These are phyloP conservation scores for Aspergillus quadrilineatus DNA, from an alignment of 2,329 filamentous ascomycete genomes.

Conservation along the genomic window DNA sequence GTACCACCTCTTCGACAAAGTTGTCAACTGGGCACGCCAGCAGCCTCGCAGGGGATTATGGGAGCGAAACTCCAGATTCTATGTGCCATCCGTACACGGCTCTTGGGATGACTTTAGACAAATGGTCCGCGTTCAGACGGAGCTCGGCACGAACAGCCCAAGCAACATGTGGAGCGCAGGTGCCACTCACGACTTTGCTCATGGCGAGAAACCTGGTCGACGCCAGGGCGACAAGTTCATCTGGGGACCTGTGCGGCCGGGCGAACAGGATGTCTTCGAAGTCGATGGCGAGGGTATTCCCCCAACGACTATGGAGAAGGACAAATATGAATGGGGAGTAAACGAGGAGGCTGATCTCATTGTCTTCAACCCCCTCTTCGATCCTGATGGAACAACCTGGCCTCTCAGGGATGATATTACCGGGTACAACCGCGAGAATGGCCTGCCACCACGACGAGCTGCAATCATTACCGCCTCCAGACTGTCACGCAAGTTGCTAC, in stretches of 20 bases:
- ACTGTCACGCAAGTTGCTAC: conserved; percentile 74
- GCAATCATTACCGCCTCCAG: conserved; percentile 87
- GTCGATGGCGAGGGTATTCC: conserved; percentile 71
- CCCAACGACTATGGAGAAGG: conserved; percentile 70
- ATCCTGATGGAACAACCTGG: conserved; percentile 86
- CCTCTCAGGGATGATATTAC: conserved; percentile 78
- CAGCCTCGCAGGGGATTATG: conserved; percentile 79
- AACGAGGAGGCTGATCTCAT: conserved; percentile 90
- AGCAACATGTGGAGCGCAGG: conserved; percentile 66
- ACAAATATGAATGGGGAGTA: conserved; percentile 82
- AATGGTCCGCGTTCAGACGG: conserved; percentile 72
- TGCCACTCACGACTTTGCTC: conserved; percentile 21
- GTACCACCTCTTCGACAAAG: conserved; percentile 73
- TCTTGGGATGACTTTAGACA: conserved; percentile 77
- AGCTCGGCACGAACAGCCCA: conserved; percentile 64
- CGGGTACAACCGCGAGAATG: conserved; percentile 68
- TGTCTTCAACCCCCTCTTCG: conserved; percentile 86
- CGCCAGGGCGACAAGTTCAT: conserved; percentile 61
- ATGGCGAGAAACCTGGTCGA: conserved; percentile 27
- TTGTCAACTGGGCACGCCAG: conserved; percentile 66
- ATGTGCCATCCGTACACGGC: conserved; percentile 72
- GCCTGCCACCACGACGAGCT: conserved; percentile 68
- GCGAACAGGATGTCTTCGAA: conserved; percentile 68
- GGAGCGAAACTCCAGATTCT: conserved; percentile 78
- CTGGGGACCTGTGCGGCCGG: conserved; percentile 79